Evolutionary conservation across 1,284 basidiomycete species (phyloP), one percentile per base, ranked within the genome.

Genomic region (Taiwanofungus camphoratus): DNA sequence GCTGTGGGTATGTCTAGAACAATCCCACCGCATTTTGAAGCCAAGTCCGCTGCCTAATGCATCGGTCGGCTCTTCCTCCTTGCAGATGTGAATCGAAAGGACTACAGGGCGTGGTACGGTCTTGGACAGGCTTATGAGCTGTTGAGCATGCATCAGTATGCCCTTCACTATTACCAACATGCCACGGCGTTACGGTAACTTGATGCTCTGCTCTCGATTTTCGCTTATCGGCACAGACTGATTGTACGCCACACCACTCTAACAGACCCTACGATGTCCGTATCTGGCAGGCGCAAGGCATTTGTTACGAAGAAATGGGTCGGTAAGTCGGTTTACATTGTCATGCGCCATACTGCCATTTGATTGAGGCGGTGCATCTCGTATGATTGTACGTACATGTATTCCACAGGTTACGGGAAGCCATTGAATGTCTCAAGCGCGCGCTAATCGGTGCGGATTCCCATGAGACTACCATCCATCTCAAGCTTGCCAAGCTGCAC

Each of bases 51-150:
- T n/a, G n/a, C n/a, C n/a, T n/a, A n/a, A n/a, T n/a, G 16, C 20
- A 20, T 15, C 5, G 35, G 18, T 8, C 20, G 15, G n/a, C 22
- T 33, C 23, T 21, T 15, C 45, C 36, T 39, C 39, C 30, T 33
- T 19, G 19, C 49, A 82, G 95, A 97, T 60, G 86, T 96, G 52
- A 96, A 96, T 57, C 79, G 92, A 39, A 96, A 97, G 62, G 95
- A 98, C 63, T 97, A 97, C 60, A 71, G 96, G 46, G 94, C 95
- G 6, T 99, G 96, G 95, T 97, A 96, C 65, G 96, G 96, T 18
- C 81, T 99, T 37, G 96, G 94, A 1, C 95, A 99, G 62, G 92
- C 94, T 15, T 99, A 99, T 62, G 95, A 98, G 61, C 74, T 99
- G 27, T 73, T 98, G 49, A 93, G 89, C 57, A 97, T 98, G 86